Base-by-base conservation (phyloP, 495 filamentous ascomycete genomes). In the Wilcoxina mikolae region DNA sequence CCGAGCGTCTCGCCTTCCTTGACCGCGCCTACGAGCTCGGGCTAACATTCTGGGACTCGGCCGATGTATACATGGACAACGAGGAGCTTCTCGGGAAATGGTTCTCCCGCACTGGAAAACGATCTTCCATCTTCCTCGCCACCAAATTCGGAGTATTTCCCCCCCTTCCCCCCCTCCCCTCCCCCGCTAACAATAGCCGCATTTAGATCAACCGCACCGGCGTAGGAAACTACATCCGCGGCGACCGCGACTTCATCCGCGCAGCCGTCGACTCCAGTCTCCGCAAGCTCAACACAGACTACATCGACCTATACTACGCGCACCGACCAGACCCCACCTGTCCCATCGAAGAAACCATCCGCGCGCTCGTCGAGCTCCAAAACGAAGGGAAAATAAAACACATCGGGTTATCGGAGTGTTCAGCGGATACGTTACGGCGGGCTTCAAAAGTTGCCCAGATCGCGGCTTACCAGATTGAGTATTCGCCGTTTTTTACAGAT, bases 391-490 rank as follows among this genome's bases (percentile, higher is more conserved):
- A 89, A 71, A 73, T 74, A 49, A 79, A 76, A 68, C 79, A 82
- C 24, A 87, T 93, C 58, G 87, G 87, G 49, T 83, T 93, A 25
- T 83, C 78, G 57, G 93, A 94, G 70, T 90, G 86, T 74, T 83
- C 79, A 65, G 73, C 76, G 49, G 70, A 70, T 53, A 87, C 80
- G 64, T 76, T 94, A 1, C 76, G 86, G 65, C 69, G 87, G 63
- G 73, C 91, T 39, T 75, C 90, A 4, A 72, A 78, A 2, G 69
- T 81, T 47, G 77, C 76, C 50, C 74, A 68, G 27, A 69, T 89
- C 42, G 85, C 86, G 15, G 83, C 80, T 57, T 90, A 93, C 72
- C 86, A 93, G 77, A 87, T 93, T 64, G 87, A 94, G 72, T 87
- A 88, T 71, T 84, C 89, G 72, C 82, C 82, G 11, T 75, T 74